Evolutionary conservation across 257 asterid genomes (phyloP).

Genomic region (Striga asiatica): DNA sequence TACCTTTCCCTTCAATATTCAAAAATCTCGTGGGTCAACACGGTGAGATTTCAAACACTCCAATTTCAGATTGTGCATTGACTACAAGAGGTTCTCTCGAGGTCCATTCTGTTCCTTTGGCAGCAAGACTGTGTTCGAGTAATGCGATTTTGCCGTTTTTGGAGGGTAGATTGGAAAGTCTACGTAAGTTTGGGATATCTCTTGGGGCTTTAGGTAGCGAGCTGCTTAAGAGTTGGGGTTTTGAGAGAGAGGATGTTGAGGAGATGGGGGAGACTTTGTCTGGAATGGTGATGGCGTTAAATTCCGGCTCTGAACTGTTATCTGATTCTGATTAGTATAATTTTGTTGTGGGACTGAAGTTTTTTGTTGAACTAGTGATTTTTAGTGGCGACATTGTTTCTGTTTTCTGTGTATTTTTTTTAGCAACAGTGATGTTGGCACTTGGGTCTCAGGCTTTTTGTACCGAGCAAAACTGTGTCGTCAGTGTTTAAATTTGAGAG

Average conservation of each 20-base stretch:
- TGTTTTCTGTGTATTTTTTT: too few species aligned
- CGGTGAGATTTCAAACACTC: slow-evolving; percentile 50
- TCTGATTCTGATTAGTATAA: slow-evolving; percentile 60
- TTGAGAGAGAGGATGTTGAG: slow-evolving; percentile 59
- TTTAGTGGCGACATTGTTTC: too few species aligned
- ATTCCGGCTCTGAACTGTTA: slow-evolving; percentile 35
- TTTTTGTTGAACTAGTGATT: too few species aligned
- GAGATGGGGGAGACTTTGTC: slow-evolving; percentile 70
- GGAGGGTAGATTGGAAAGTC: slow-evolving; percentile 50
- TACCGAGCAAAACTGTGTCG: too few species aligned
- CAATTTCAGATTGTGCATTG: slow-evolving; percentile 25
- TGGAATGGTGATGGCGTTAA: slow-evolving; percentile 43
- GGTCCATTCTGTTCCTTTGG: slow-evolving; percentile 81
- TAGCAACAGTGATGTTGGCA: too few species aligned
- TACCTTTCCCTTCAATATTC: slow-evolving; percentile 82
- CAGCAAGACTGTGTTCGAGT: slow-evolving; percentile 80
- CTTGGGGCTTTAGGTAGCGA: slow-evolving; percentile 62
- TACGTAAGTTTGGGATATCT: slow-evolving; percentile 51
- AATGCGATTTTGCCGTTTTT: slow-evolving; percentile 63
- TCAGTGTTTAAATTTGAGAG: too few species aligned
- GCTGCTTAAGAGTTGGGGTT: slow-evolving; percentile 65
- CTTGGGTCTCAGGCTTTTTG: too few species aligned
- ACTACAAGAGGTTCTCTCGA: slow-evolving; percentile 65
- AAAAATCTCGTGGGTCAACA: slow-evolving; percentile 43
- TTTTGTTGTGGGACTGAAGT: too few species aligned